A percentile compares a stretch with the other conserved stretches of the same genome.
phyloP scores from a whole-genome alignment of 192 early-diverging fungal genomes.

The Lunasporangiospora selenospora region DNA sequence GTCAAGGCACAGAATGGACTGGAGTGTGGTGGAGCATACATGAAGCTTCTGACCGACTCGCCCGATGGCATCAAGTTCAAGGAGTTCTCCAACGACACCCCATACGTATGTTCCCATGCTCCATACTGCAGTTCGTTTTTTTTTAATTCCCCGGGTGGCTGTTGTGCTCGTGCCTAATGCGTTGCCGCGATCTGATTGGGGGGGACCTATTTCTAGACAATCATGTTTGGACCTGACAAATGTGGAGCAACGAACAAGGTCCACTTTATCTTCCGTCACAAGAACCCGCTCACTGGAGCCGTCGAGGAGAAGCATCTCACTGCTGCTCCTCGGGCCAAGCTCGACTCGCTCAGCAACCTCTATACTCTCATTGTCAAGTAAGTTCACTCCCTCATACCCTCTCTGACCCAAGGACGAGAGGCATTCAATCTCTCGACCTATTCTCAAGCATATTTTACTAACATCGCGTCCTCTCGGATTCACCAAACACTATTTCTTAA shows the following conservation, averaged over 20 bases:
- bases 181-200: too few species aligned
- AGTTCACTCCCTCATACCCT: too few species aligned
- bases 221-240: constrained; percentile 96
- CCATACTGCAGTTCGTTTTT: too few species aligned
- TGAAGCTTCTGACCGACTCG: constrained; percentile 81
- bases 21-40: constrained; percentile 94
- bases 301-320: constrained; percentile 89
- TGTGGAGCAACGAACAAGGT: constrained; percentile 91
- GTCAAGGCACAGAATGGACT: constrained; percentile 88
- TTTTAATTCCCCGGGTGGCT: too few species aligned
- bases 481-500: neutral
- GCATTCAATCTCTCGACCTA: neutral
- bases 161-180: too few species aligned
- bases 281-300: constrained; percentile 81
- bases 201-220: constrained; percentile 24
- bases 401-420: neutral
- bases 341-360: constrained; percentile 69
- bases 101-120: constrained; percentile 80
- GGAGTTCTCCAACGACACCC: constrained; percentile 82
- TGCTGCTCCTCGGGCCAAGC: constrained; percentile 69
- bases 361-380: constrained; percentile 85
- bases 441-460: neutral
- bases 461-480: too few species aligned
- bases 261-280: constrained; percentile 93
- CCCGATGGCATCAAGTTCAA: constrained; percentile 66